Conservation (phyloP, 225 moss, liverwort and hornwort genomes). For the Physcomitrium patens region DNA sequence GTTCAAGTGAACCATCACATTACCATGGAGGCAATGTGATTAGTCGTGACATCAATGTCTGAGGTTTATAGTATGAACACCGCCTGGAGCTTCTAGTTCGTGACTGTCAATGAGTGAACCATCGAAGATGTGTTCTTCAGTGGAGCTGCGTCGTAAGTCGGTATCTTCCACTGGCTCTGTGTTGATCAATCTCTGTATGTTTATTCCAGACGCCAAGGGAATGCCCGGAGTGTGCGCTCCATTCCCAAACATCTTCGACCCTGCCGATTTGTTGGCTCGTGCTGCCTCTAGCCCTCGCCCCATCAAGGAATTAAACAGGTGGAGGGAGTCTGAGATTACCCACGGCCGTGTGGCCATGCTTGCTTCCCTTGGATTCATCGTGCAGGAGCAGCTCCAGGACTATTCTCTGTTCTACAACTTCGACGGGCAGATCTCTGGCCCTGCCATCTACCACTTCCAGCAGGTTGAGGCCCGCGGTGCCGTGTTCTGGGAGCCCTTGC, state of each 20-base stretch:
- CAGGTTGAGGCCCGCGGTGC: slow-evolving; percentile 81
- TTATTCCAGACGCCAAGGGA: slow-evolving; percentile 54
- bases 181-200: too few relatives aligned
- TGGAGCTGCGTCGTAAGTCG: too few relatives aligned
- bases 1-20: not conserved
- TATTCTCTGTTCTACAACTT: slow-evolving; percentile 54
- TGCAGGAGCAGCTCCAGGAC: slow-evolving; percentile 72
- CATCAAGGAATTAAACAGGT: slow-evolving; percentile 68
- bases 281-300: slow-evolving; percentile 74
- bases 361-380: slow-evolving; percentile 62
- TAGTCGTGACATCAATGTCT: not conserved
- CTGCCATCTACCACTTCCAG: slow-evolving; percentile 79
- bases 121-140: too few relatives aligned
- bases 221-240: slow-evolving; percentile 56
- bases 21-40: not conserved
- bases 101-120: too few relatives aligned
- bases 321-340: slow-evolving; percentile 73
- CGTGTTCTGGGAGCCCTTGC: slow-evolving; percentile 66
- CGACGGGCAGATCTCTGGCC: slow-evolving; percentile 61
- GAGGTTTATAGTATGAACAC: not conserved
- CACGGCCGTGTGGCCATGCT: slow-evolving; percentile 87
- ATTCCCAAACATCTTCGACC: slow-evolving; percentile 72
- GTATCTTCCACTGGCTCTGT: too few relatives aligned
- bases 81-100: too few relatives aligned
- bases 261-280: slow-evolving; percentile 57